Evolutionary conservation across 1,284 basidiomycete genomes (phyloP).

Genomic region (Golubevia sp.): DNA sequence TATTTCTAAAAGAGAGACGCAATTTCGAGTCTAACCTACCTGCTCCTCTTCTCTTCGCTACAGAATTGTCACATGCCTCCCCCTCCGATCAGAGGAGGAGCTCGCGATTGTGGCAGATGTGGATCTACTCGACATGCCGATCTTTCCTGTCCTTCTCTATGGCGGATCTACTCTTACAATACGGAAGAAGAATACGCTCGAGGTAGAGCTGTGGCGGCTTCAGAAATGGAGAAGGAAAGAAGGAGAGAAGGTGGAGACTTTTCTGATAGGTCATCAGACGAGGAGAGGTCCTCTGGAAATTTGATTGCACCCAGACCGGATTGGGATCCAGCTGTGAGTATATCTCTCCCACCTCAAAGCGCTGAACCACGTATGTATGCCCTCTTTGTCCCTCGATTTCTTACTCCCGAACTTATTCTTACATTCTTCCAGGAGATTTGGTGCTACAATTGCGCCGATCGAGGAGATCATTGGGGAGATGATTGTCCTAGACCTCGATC

Average conservation of each 20-base stretch:
- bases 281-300: not conserved
- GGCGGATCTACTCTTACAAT: conserved; percentile 51
- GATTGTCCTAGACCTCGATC: conserved; percentile 48
- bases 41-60: not conserved
- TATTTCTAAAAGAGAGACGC: too few relatives aligned
- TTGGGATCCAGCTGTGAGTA: conserved; percentile 22
- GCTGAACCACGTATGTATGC: not conserved
- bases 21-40: too few relatives aligned
- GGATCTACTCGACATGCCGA: conserved; percentile 40
- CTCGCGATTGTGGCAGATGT: conserved; percentile 41
- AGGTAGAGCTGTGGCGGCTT: too few relatives aligned
- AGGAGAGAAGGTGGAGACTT: too few relatives aligned
- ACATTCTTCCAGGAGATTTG: conserved; percentile 31
- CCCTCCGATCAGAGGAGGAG: not conserved
- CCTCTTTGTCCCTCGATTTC: conserved; percentile 8
- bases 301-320: conserved; percentile 8
- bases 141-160: conserved; percentile 45
- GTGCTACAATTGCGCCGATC: conserved; percentile 56
- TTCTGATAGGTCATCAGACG: too few relatives aligned
- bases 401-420: conserved; percentile 13
- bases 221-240: too few relatives aligned
- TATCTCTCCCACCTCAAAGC: too few relatives aligned
- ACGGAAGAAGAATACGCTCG: conserved; percentile 12
- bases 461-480: conserved; percentile 56
- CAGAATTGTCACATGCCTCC: conserved; percentile 29